Conservation (phyloP, 768 basidiomycete genomes). For the Hericium coralloides region DNA sequence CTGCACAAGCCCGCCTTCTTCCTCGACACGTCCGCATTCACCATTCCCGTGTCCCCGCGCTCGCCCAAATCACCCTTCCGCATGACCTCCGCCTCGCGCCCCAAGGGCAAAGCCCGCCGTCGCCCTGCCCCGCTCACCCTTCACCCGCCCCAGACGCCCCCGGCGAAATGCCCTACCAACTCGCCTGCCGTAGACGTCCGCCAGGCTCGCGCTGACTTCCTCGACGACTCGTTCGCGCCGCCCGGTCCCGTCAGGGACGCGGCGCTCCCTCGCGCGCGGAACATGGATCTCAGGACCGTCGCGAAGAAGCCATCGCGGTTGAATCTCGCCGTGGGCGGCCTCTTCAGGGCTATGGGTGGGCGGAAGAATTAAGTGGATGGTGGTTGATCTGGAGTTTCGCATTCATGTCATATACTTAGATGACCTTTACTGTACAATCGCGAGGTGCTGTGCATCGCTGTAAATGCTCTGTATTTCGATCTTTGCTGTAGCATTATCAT, state of each 20-base stretch:
- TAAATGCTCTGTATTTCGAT: background rate
- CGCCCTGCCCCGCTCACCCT: conserved; percentile 2
- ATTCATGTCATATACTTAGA: background rate
- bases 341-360: background rate
- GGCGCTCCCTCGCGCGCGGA: background rate
- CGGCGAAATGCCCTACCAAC: background rate
- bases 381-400: background rate
- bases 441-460: background rate
- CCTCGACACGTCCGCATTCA: background rate
- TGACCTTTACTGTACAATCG: background rate
- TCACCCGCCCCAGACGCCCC: background rate
- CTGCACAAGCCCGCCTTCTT: background rate
- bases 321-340: background rate
- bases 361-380: background rate
- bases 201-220: background rate
- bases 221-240: background rate
- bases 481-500: background rate
- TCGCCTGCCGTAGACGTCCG: background rate
- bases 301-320: background rate
- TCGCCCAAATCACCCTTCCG: too few relatives aligned
- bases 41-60: background rate
- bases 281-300: background rate
- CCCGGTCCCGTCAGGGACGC: background rate
- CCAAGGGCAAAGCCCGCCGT: background rate
- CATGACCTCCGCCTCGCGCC: background rate